Evolutionary conservation across 371 early-diverging fungal species (phyloP).

Genomic region (Actinomortierella ambigua): DNA sequence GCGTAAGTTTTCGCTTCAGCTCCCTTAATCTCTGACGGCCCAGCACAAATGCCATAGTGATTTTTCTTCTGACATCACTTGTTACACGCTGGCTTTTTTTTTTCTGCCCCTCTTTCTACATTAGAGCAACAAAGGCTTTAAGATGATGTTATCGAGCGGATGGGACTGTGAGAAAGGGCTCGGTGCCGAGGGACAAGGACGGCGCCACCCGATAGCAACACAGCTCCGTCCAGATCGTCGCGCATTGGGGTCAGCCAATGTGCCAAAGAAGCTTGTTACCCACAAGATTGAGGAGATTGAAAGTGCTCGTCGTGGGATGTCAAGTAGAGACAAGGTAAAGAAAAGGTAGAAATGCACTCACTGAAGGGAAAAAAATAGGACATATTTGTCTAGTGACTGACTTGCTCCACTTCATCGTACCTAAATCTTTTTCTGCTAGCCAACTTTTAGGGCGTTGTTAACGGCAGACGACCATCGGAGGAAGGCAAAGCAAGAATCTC

Average conservation of each 20-base stretch:
- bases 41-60: too few relatives aligned
- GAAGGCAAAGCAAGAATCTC: background rate
- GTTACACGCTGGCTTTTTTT: background rate
- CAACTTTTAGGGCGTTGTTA: background rate
- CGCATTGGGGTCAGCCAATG: constrained; percentile 46
- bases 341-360: too few relatives aligned
- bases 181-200: constrained; percentile 52
- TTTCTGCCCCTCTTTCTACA: background rate
- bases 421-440: background rate
- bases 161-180: constrained; percentile 62
- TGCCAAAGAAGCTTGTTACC: constrained; percentile 31
- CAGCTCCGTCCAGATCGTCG: constrained; percentile 54
- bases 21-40: background rate
- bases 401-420: too few relatives aligned
- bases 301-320: constrained; percentile 4
- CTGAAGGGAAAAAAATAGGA: too few relatives aligned
- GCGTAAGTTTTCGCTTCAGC: constrained; percentile 10
- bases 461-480: background rate
- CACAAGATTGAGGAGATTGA: constrained; percentile 41
- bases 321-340: too few relatives aligned
- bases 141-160: constrained; percentile 55
- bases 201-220: constrained; percentile 56
- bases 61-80: too few relatives aligned
- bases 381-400: too few relatives aligned
- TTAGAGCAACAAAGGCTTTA: constrained; percentile 50